Conservation (phyloP, 768 basidiomycete genomes). For the Dictyophora rubrovolvata region DNA sequence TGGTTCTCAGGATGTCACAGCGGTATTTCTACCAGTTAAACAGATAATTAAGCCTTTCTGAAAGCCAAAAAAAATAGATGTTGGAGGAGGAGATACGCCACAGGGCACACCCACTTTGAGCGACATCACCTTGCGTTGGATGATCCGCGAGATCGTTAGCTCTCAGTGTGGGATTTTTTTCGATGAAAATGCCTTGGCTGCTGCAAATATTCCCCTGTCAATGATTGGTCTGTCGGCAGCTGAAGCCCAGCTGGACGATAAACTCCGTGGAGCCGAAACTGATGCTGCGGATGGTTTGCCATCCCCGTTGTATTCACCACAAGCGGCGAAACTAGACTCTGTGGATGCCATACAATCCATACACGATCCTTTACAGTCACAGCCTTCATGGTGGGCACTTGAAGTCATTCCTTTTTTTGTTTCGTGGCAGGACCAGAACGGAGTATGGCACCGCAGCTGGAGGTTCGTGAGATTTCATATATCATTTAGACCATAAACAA, state of each 20-base stretch:
- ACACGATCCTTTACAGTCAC: constrained; percentile 39
- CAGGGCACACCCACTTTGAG: constrained; percentile 34
- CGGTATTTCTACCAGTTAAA: constrained; percentile 28
- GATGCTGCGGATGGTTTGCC: background rate
- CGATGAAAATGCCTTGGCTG: constrained; percentile 35
- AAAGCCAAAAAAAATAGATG: constrained; percentile 31
- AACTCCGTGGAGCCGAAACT: background rate
- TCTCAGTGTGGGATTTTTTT: constrained; percentile 55
- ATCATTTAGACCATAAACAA: background rate
- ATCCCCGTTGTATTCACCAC: background rate
- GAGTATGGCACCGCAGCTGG: constrained; percentile 43
- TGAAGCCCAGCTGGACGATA: background rate
- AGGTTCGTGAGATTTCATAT: constrained; percentile 34
- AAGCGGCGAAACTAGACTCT: constrained; percentile 15
- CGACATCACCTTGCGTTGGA: constrained; percentile 65
- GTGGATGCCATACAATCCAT: constrained; percentile 38
- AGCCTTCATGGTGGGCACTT: constrained; percentile 57
- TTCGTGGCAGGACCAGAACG: constrained; percentile 47
- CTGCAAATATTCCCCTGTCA: constrained; percentile 27
- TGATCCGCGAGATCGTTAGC: constrained; percentile 56
- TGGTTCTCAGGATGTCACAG: constrained; percentile 72
- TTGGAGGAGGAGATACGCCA: constrained; percentile 54
- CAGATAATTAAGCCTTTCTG: background rate
- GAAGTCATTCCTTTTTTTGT: constrained; percentile 51
- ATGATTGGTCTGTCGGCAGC: background rate